Evolutionary conservation across 2,329 filamentous ascomycete species (phyloP).

Genomic region (Beauveria rudraprayagi): DNA sequence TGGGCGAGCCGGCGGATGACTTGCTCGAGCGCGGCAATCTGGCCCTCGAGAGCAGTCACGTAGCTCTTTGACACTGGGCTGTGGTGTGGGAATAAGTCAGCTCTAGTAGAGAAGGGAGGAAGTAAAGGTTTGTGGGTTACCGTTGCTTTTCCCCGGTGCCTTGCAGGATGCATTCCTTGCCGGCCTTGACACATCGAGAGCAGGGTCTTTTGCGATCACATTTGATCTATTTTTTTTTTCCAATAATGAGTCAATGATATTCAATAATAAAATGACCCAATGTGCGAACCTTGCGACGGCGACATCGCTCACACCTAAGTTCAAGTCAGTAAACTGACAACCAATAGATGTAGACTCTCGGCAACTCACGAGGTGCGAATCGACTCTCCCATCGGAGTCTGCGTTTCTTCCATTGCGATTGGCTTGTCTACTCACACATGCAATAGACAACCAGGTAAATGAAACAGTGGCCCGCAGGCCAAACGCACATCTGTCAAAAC

Average conservation of each 20-base stretch:
- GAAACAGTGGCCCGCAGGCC: conserved; percentile 3
- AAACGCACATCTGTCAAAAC: not conserved
- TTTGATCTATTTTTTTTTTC: conserved; percentile 33
- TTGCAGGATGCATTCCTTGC: conserved; percentile 31
- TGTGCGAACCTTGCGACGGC: conserved; percentile 31
- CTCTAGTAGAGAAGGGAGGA: not conserved
- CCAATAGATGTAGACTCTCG: not conserved
- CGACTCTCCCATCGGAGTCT: conserved; percentile 26
- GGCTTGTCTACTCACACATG: not conserved
- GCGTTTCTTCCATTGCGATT: conserved; percentile 21
- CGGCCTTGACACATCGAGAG: conserved; percentile 37
- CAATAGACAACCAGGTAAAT: too few relatives aligned
- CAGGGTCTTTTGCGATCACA: conserved; percentile 45
- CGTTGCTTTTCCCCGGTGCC: conserved; percentile 36
- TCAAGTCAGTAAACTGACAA: not conserved
- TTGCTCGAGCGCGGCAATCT: conserved; percentile 36
- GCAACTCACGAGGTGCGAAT: conserved; percentile 29
- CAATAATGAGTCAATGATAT: conserved; percentile 18
- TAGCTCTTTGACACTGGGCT: conserved; percentile 38
- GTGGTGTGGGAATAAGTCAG: not conserved
- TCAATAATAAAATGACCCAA: not conserved
- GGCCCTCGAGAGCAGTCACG: conserved; percentile 39
- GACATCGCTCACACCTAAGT: conserved; percentile 34
- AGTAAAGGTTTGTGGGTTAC: conserved; percentile 16
- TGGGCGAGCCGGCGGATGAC: conserved; percentile 36